Base-by-base conservation (phyloP, 73 alveolate species). In the Paramecium primaurelia region DNA sequence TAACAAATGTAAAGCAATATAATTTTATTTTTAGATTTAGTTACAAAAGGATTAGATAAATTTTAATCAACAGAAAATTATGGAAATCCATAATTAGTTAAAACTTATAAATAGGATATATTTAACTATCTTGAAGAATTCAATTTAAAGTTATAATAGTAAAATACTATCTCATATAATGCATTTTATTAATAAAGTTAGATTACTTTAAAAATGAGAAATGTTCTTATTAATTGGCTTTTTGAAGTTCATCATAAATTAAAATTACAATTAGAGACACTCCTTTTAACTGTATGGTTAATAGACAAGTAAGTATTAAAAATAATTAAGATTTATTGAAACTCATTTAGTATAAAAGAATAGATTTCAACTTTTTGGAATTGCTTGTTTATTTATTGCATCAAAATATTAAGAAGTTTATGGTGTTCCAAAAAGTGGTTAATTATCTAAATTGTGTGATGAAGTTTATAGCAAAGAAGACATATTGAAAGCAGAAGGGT, bases 251-350 rank as follows among this genome's bases (percentile, higher is more conserved):
- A 96, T 92, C 86, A 94, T 64, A 96, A 96, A 87, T 97, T 97
- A 95, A 95, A 97, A 88, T 95, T 98, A 69, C 88, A 96, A 84
- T 98, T 98, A 40, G 99, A 98, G 86, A 97, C 99, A 2, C 94
- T 98, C 36, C 95, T 93, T 84, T 94, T 98, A 38, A 91, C 99
- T 47, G 94, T 97, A 28, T 84, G 93, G 83, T 85, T 95, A 22
- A 88, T 97, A 69, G 99, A 98, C 91, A 92, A 98, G 95, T 98
- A 94, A 93, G 12, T 42, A 42, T 45, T 42, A 20, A 22, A 0
- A 45, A 26, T 45, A 26, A 80, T 18, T 5, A 40, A 86, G 99
- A 75, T 96, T 94, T 92, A 86, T 96, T 44, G 97, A 96, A 83
- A 90, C 92, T 58, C 83, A 88, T 45, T 88, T 95, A 14, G 49